Percentiles rank a stretch among this genome's conserved stretches.
Conservation (phyloP, 495 filamentous ascomycete species). For the Massariosphaeria phaeospora region DNA sequence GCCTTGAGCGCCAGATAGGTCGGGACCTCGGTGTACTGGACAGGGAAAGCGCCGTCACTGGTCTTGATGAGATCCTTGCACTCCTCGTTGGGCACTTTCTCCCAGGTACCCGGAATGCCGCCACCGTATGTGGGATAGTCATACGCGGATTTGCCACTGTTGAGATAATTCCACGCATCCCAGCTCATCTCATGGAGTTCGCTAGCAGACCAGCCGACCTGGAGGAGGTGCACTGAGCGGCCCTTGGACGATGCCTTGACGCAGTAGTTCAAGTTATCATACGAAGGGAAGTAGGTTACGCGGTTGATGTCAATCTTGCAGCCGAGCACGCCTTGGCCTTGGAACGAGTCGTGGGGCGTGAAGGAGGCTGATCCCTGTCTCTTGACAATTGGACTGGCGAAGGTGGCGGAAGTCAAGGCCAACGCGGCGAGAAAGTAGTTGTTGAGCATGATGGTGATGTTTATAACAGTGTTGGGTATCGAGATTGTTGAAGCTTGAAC, state of each 20-base stretch:
- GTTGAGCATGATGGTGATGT: too few species aligned
- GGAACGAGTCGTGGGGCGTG: conserved; percentile 11
- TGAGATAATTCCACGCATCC: conserved; percentile 30
- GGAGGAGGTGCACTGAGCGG: conserved; percentile 25
- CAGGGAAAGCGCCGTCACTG: conserved; percentile 8
- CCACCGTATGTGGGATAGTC: conserved; percentile 16
- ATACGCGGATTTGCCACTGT: conserved; percentile 8
- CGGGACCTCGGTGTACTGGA: too few species aligned
- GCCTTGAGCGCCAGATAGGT: too few species aligned
- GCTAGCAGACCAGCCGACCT: conserved; percentile 24
- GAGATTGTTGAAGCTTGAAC: too few species aligned
- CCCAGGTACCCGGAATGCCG: conserved; percentile 15
- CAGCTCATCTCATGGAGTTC: conserved; percentile 27
- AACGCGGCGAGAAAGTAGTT: too few species aligned
- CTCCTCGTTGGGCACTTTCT: conserved; percentile 4
- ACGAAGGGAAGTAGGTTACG: conserved; percentile 23
- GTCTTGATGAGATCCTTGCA: conserved; percentile 16
- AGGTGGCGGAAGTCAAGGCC: too few species aligned
- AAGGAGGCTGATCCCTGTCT: too few species aligned
- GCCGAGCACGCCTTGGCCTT: conserved; percentile 19
- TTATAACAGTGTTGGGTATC: too few species aligned
- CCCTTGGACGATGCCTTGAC: conserved; percentile 7
- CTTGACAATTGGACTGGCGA: too few species aligned
- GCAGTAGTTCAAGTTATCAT: conserved; percentile 8
- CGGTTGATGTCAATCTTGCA: conserved; percentile 29